Evolutionary conservation across 768 basidiomycete genomes (phyloP).

Genomic region (Pholiota microspora): DNA sequence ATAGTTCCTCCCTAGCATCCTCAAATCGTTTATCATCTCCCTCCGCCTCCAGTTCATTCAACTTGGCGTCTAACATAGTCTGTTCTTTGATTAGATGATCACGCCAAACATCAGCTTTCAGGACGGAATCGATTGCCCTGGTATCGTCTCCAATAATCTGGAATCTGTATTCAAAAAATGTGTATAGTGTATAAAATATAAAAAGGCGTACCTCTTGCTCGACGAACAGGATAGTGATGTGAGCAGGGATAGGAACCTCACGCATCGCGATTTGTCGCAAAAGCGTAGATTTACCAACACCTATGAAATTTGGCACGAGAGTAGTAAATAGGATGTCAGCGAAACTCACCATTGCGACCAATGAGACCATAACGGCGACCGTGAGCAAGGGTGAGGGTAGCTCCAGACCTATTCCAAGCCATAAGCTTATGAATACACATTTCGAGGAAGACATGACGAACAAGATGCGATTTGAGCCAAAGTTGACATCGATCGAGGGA

Average conservation of each 20-base stretch:
- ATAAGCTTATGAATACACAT: not conserved
- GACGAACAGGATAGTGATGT: conserved; percentile 97
- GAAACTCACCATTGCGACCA: conserved; percentile 69
- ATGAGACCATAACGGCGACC: conserved; percentile 91
- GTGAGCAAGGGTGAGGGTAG: conserved; percentile 82
- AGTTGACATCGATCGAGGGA: conserved; percentile 93
- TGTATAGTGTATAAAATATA: not conserved
- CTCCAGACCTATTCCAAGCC: conserved; percentile 60
- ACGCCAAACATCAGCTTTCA: conserved; percentile 99
- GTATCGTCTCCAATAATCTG: conserved; percentile 95
- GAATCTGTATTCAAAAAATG: not conserved
- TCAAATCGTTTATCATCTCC: conserved; percentile 79
- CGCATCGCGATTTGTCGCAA: conserved; percentile 92
- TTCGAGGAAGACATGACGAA: conserved; percentile 26
- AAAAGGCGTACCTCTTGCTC: conserved; percentile 80
- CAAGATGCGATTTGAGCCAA: conserved; percentile 94
- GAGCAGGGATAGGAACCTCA: conserved; percentile 89
- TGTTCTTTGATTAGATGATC: conserved; percentile 91
- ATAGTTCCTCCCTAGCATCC: conserved; percentile 83
- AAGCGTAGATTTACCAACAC: conserved; percentile 96
- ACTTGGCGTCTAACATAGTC: conserved; percentile 63
- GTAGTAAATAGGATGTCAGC: too few relatives aligned
- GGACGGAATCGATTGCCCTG: conserved; percentile 85
- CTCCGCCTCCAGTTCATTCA: conserved; percentile 70
- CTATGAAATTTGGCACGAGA: too few relatives aligned